phyloP scores from a whole-genome alignment of 2,329 filamentous ascomycete genomes.

The Xylaria sp. region DNA sequence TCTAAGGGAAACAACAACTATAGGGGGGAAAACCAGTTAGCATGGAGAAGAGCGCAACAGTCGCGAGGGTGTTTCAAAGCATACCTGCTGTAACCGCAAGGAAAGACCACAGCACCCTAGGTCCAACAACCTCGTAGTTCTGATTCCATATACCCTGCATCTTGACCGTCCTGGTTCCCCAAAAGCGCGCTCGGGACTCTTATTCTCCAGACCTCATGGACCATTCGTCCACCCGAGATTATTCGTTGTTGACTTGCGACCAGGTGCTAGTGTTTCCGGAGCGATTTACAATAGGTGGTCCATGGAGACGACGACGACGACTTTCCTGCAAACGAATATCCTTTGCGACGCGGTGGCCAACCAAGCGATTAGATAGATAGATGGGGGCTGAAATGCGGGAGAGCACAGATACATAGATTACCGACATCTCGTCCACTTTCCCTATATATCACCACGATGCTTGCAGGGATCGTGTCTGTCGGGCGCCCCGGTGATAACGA shows the following conservation, averaged over 20 bases:
- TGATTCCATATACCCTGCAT: background rate
- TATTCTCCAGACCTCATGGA: background rate
- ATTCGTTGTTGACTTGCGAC: no score
- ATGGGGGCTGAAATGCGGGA: no score
- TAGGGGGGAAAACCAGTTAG: conserved; percentile 3
- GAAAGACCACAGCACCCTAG: conserved; percentile 22
- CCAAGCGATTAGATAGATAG: background rate
- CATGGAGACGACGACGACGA: background rate
- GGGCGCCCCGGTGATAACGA: background rate
- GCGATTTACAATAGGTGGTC: background rate
- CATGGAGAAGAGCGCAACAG: background rate
- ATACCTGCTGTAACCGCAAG: conserved; percentile 27
- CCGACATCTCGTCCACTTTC: background rate
- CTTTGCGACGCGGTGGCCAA: no score
- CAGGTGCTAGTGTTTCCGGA: background rate
- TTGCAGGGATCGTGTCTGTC: background rate
- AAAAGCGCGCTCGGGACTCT: background rate
- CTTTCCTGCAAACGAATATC: background rate
- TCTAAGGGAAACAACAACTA: conserved; percentile 34
- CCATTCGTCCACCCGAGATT: background rate
- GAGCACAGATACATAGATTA: background rate
- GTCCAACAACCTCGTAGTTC: background rate
- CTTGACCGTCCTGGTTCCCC: background rate
- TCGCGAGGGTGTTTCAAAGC: background rate
- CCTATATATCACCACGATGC: background rate